These are phyloP conservation scores for Fusarium tricinctum DNA, from an alignment of 2,329 filamentous ascomycete genomes.

Conservation along the genomic window DNA sequence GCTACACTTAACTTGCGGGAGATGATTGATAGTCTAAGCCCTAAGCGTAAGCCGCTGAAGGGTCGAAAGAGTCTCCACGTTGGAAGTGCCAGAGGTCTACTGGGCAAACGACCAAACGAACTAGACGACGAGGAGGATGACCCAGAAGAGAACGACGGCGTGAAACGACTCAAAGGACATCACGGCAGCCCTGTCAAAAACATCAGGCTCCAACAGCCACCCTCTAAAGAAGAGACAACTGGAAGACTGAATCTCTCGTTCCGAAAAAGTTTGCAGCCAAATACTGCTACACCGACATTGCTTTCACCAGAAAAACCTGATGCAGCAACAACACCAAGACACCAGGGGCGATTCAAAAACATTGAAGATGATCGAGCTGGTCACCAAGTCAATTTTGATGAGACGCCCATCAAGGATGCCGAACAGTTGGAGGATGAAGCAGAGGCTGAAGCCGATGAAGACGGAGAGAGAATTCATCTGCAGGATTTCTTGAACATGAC, in stretches of 20 bases:
- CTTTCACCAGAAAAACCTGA: conserved; percentile 64
- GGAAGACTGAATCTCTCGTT: conserved; percentile 68
- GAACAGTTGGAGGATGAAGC: conserved; percentile 63
- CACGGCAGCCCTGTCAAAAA: conserved; percentile 84
- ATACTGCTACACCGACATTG: conserved; percentile 59
- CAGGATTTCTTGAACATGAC: conserved; percentile 96
- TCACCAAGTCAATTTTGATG: conserved; percentile 61
- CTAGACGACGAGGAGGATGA: conserved; percentile 74
- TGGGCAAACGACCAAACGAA: conserved; percentile 81
- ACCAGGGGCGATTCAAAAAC: conserved; percentile 69
- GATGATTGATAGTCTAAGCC: conserved; percentile 83
- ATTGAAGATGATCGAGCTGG: conserved; percentile 63
- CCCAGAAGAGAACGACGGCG: conserved; percentile 69
- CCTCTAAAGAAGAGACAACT: conserved; percentile 75
- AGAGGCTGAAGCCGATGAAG: conserved; percentile 62
- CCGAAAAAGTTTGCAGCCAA: conserved; percentile 62
- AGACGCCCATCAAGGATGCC: conserved; percentile 58
- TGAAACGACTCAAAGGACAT: conserved; percentile 79
- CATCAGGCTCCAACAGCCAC: conserved; percentile 76
- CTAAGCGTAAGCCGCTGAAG: conserved; percentile 76
- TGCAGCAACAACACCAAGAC: conserved; percentile 68
- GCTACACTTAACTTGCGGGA: conserved; percentile 77
- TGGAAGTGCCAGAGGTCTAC: conserved; percentile 78
- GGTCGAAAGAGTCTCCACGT: conserved; percentile 83
- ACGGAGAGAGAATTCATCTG: conserved; percentile 77